Evolutionary conservation across 2,329 filamentous ascomycete species (phyloP).

Genomic region (Rhytidhysteron rufulum): DNA sequence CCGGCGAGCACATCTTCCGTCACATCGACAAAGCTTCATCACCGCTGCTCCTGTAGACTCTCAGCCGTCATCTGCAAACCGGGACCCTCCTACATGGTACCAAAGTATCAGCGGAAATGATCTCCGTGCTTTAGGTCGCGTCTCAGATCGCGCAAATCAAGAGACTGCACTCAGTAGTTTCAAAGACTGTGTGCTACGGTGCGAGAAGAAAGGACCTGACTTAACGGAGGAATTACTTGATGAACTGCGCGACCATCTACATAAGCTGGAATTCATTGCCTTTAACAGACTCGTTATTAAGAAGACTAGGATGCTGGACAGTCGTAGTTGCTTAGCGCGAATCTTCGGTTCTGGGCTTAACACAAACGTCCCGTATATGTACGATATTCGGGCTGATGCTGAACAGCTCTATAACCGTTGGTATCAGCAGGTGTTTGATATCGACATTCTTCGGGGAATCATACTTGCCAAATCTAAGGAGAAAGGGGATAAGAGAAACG

Average conservation of each 20-base stretch:
- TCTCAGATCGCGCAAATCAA: conserved; percentile 8
- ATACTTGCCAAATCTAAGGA: conserved; percentile 10
- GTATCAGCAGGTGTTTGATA: conserved; percentile 38
- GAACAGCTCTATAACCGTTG: conserved; percentile 46
- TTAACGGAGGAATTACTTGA: conserved; percentile 17
- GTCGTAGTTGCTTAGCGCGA: conserved; percentile 34
- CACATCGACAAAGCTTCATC: no score
- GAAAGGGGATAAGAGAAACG: conserved; percentile 14
- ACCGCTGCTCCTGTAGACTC: no score
- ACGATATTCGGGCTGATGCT: conserved; percentile 47
- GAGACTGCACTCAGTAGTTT: conserved; percentile 16
- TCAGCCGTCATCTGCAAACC: no score
- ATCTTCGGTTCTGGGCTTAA: conserved; percentile 34
- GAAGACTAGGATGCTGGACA: conserved; percentile 33
- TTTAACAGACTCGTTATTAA: conserved; percentile 31
- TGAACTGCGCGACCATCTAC: conserved; percentile 33
- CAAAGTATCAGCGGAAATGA: background rate
- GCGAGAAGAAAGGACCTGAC: conserved; percentile 6
- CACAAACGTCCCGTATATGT: conserved; percentile 27
- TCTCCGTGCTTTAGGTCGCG: conserved; percentile 2
- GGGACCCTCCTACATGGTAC: conserved; percentile 7
- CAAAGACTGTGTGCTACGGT: conserved; percentile 19
- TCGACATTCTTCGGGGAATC: conserved; percentile 47
- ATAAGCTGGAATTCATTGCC: conserved; percentile 35
- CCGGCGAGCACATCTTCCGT: no score